These are phyloP conservation scores for Pyrenopolyporus hunteri DNA, from an alignment of 495 filamentous ascomycete species.

Conservation along the genomic window DNA sequence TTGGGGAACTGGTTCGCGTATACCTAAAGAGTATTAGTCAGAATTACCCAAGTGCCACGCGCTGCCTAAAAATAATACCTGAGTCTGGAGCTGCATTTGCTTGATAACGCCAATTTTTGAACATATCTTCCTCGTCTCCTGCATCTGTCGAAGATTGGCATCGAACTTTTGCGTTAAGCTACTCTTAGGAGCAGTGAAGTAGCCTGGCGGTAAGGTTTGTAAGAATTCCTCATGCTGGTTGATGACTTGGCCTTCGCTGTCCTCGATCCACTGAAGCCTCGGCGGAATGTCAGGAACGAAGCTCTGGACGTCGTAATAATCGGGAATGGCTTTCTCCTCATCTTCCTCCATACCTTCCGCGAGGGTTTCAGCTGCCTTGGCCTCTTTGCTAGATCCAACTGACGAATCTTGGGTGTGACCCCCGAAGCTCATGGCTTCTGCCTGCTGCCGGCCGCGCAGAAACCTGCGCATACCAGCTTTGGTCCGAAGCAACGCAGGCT, in stretches of 20 bases:
- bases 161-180: constrained; percentile 79
- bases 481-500: constrained; percentile 82
- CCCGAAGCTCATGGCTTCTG: constrained; percentile 50
- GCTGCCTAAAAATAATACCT: constrained; percentile 65
- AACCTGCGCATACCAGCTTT: constrained; percentile 72
- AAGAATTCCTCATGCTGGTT: constrained; percentile 84
- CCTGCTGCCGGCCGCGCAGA: constrained; percentile 73
- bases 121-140: constrained; percentile 94
- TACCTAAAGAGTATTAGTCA: constrained; percentile 62
- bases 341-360: constrained; percentile 92
- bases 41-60: neutral
- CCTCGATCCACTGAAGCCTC: constrained; percentile 83
- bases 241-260: constrained; percentile 82
- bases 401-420: constrained; percentile 50
- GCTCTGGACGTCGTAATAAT: constrained; percentile 90
- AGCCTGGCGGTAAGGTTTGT: constrained; percentile 70
- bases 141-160: constrained; percentile 91
- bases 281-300: constrained; percentile 82
- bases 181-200: constrained; percentile 80
- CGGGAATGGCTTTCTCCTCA: constrained; percentile 78
- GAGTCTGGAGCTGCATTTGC: constrained; percentile 98
- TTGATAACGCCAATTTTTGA: constrained; percentile 97
- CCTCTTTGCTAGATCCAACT: constrained; percentile 47
- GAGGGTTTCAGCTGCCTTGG: constrained; percentile 68
- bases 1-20: constrained; percentile 99